phyloP scores from a whole-genome alignment of 768 basidiomycete species.

The Auriscalpium orientale region DNA sequence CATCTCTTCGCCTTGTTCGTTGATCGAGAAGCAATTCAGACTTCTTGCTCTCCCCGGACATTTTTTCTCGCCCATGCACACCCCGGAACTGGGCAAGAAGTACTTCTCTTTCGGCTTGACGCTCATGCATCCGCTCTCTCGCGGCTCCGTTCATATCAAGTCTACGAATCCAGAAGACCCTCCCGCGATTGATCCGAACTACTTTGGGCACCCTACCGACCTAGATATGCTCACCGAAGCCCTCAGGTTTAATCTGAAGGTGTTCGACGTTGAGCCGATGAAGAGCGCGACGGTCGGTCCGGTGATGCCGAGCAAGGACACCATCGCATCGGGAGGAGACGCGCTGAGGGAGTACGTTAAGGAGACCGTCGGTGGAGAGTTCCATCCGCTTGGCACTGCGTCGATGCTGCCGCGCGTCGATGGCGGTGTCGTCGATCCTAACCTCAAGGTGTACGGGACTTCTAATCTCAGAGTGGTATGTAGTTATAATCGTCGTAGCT shows the following conservation, averaged over 20 bases:
- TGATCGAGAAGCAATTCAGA: background rate
- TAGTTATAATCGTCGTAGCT: background rate
- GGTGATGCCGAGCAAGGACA: background rate
- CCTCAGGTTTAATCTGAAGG: background rate
- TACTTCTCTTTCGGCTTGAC: constrained; percentile 27
- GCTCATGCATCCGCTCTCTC: constrained; percentile 37
- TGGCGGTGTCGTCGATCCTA: constrained; percentile 27
- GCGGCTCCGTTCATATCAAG: constrained; percentile 38
- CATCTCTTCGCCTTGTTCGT: constrained; percentile 11
- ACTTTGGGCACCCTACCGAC: constrained; percentile 18
- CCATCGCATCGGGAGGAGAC: background rate
- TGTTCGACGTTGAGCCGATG: background rate
- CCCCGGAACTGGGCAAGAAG: constrained; percentile 24
- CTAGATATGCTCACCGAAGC: background rate
- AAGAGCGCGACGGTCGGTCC: background rate
- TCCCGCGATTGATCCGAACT: constrained; percentile 40
- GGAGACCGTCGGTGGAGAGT: background rate
- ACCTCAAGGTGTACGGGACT: constrained; percentile 26
- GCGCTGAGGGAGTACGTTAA: background rate
- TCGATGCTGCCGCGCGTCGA: constrained; percentile 22
- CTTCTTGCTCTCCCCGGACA: constrained; percentile 17
- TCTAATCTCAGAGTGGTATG: constrained; percentile 24
- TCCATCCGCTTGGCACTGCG: constrained; percentile 18
- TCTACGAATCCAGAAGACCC: constrained; percentile 32
- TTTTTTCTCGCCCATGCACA: constrained; percentile 23